These are phyloP conservation scores for Paratrypanosoma confusum DNA, from an alignment of 208 protist genomes.

Conservation along the genomic window DNA sequence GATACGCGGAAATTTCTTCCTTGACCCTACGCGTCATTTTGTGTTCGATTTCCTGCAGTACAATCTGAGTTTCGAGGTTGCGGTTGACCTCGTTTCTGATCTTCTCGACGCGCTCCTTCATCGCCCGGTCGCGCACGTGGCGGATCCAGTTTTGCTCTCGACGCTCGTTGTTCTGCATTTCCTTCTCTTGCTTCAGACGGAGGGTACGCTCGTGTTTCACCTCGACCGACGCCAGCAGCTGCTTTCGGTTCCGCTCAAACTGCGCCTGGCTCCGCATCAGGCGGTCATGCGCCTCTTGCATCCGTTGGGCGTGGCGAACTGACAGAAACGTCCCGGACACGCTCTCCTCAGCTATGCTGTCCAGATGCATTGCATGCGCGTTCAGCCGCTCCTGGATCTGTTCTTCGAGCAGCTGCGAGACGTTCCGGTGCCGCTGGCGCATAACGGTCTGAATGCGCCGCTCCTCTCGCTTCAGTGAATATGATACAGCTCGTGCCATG, in stretches of 20 bases:
- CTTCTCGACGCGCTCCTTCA: neutral
- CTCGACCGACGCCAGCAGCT: neutral
- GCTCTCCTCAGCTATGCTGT: constrained; percentile 7
- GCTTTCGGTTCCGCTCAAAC: neutral
- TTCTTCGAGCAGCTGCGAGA: constrained; percentile 3
- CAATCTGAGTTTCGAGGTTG: constrained; percentile 2
- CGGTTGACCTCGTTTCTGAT: constrained; percentile 3
- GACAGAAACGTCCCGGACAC: neutral
- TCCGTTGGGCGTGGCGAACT: neutral
- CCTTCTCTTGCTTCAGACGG: too few relatives aligned
- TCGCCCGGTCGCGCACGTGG: neutral
- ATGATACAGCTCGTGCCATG: neutral
- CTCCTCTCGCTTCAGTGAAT: constrained; percentile 2
- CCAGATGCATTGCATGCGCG: constrained; percentile 3
- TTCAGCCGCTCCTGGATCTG: constrained; percentile 4
- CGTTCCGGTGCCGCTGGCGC: neutral
- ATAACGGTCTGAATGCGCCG: neutral
- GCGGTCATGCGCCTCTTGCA: neutral
- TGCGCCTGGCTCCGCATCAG: neutral
- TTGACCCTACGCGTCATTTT: constrained; percentile 3
- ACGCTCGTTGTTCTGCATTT: neutral
- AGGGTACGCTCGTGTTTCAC: too few relatives aligned
- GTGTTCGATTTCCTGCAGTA: constrained; percentile 6
- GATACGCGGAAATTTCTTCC: constrained; percentile 8
- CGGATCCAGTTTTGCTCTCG: neutral